A percentile compares a stretch with the other conserved stretches of the same genome.
phyloP scores from a whole-genome alignment of 2,329 filamentous ascomycete species.

The Fusarium paranaense region DNA sequence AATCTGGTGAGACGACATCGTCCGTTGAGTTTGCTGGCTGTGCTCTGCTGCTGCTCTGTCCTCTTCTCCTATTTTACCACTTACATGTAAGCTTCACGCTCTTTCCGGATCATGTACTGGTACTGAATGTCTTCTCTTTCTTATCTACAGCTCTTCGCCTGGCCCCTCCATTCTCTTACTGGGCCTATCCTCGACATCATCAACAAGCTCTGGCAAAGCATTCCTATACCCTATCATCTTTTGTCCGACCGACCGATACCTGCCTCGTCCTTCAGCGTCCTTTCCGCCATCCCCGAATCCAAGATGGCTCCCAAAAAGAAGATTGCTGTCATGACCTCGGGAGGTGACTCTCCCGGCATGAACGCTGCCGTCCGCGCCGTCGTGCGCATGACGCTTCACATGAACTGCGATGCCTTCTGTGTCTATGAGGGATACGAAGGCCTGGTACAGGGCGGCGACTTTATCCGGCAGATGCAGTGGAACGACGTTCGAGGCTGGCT shows the following conservation, averaged over 20 bases:
- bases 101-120: constrained; percentile 15
- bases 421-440: constrained; percentile 97
- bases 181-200: constrained; percentile 43
- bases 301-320: constrained; percentile 68
- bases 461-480: constrained; percentile 91
- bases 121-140: constrained; percentile 44
- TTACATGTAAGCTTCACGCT: constrained; percentile 24
- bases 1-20: constrained; percentile 41
- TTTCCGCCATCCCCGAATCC: constrained; percentile 25
- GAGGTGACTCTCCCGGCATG: constrained; percentile 95
- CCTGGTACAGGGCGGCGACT: constrained; percentile 86
- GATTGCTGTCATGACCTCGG: constrained; percentile 94
- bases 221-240: constrained; percentile 22
- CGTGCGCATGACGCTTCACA: constrained; percentile 89
- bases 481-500: constrained; percentile 94
- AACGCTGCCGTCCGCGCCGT: constrained; percentile 91
- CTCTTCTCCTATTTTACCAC: constrained; percentile 17
- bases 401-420: constrained; percentile 82
- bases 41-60: constrained; percentile 12
- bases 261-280: constrained; percentile 12
- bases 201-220: constrained; percentile 42
- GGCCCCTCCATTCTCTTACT: constrained; percentile 47
- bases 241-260: constrained; percentile 20
- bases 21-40: constrained; percentile 20
- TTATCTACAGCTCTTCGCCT: constrained; percentile 44